Evolutionary conservation across 345 rosid species (phyloP), one percentile per base, ranked within the genome.

Genomic region (Clarkia xantiana): DNA sequence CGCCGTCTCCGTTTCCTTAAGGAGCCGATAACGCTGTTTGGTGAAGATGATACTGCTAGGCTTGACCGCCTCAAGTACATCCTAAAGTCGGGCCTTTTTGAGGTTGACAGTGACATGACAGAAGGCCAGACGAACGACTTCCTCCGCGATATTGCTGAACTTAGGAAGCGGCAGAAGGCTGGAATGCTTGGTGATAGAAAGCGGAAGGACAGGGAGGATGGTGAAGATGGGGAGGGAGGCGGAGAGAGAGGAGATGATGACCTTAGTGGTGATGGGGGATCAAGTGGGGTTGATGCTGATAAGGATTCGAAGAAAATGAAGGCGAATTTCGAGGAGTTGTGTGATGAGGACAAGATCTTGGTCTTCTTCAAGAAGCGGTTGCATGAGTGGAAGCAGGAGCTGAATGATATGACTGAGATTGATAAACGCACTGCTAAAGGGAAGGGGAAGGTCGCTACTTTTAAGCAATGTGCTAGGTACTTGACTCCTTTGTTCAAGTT

Each of bases 91-190:
- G 98, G 98, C 25, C 56, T 69, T 20, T 91, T 91, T 49, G 98
- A 91, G 75, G 94, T 91, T 9, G 96, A 91, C 47, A 86, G 84
- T 44, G 98, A 91, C 42, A 70, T 81, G 75, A 86, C 80, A 1
- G 98, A 86, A 52, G 98, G 98, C 5, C 96, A 91, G 65, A 91
- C 96, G 29, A 91, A 91, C 14, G 98, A 91, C 62, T 91, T 91
- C 73, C 65, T 84, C 56, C 83, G 98, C 5, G 98, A 91, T 45
- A 83, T 91, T 2, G 85, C 75, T 13, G 98, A 91, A 79, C 69
- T 86, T 45, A 75, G 81, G 70, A 91, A 91, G 73, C 61, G 94
- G 68, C 98, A 91, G 82, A 91, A 86, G 79, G 73, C 67, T 23
- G 96, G 96, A 53, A 75, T 77, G 56, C 20, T 60, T 2, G 45